Base-by-base conservation (phyloP, 345 rosid genomes). In the Syzygium grande region DNA sequence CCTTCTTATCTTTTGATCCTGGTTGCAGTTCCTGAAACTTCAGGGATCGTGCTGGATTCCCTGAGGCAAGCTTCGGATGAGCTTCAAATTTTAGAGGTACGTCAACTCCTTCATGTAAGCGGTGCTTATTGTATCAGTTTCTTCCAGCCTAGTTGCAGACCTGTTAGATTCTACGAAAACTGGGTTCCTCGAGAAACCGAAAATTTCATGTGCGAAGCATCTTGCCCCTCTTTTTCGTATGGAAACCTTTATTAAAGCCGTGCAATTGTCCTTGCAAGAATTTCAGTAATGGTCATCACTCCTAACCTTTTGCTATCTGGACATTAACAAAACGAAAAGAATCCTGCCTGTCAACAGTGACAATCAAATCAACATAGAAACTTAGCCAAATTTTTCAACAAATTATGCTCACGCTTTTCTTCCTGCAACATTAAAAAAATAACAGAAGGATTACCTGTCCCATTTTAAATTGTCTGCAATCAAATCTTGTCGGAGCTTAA, bases 21-120 rank as follows among this genome's bases (percentile, higher is more conserved):
- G 83, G 87, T 27, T 54, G 27, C 93, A 96, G 98, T 94, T 89
- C 90, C 91, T 51, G 93, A 93, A 89, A 91, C 94, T 92, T 88
- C 95, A 5, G 97, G 94, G 86, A 84, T 90, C 6, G 95, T 96
- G 87, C 92, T 98, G 85, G 99, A 95, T 90, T 93, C 97, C 87
- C 89, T 98, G 86, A 93, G 89, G 90, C 98, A 96, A 92, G 98
- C 99, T 89, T 92, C 95, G 29, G 94, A 96, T 84, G 98, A 96
- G 87, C 94, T 96, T 89, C 91, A 93, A 91, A 91, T 94, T 52
- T 86, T 98, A 91, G 99, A 96, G 98, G 99, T 96, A 92, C 88
- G 90, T 88, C 86, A 58, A 51, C 23, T 86, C 46, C 34, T 22
- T 19, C 86, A 85, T 0, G 34, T 41, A 86, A 73, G 65, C 25